Conservation (phyloP, 2,329 filamentous ascomycete genomes). For the Bipolaris gigantea region DNA sequence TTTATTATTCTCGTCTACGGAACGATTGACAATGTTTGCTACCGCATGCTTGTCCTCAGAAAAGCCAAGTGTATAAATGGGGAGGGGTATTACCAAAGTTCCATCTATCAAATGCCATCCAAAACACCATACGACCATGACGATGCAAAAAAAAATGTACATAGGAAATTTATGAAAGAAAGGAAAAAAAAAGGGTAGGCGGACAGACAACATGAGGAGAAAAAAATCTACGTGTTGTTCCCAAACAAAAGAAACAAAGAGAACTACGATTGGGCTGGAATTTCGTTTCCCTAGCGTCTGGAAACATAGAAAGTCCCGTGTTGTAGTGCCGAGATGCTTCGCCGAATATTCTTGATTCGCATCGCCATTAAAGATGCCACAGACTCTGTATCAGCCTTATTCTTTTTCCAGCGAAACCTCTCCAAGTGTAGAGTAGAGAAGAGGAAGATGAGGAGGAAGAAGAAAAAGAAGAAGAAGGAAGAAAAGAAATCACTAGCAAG, state of each 20-base stretch:
- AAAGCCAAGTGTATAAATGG: neutral
- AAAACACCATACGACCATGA: neutral
- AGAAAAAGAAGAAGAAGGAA: neutral
- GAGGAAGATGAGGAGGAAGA: neutral
- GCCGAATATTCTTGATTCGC: neutral
- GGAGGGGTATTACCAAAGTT: constrained; percentile 20
- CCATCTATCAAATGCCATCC: constrained; percentile 10
- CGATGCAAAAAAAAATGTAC: neutral
- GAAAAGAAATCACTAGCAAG: neutral
- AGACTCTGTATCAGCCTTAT: neutral
- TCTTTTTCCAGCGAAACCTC: neutral
- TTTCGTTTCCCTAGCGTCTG: neutral
- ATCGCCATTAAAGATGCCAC: neutral
- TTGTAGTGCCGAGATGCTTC: neutral
- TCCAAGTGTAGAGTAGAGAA: neutral
- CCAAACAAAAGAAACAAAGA: neutral
- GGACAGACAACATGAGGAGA: neutral
- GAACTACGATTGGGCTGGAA: too few relatives aligned
- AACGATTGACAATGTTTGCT: too few relatives aligned
- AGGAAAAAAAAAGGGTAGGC: neutral
- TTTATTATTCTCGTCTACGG: constrained; percentile 7
- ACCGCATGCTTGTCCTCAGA: too few relatives aligned
- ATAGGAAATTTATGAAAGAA: neutral
- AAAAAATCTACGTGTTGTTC: neutral
- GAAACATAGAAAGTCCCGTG: constrained; percentile 12